A percentile compares a stretch with the other conserved stretches of the same genome.
Conservation (phyloP, 306 rosid genomes). For the Medicago lupulina region DNA sequence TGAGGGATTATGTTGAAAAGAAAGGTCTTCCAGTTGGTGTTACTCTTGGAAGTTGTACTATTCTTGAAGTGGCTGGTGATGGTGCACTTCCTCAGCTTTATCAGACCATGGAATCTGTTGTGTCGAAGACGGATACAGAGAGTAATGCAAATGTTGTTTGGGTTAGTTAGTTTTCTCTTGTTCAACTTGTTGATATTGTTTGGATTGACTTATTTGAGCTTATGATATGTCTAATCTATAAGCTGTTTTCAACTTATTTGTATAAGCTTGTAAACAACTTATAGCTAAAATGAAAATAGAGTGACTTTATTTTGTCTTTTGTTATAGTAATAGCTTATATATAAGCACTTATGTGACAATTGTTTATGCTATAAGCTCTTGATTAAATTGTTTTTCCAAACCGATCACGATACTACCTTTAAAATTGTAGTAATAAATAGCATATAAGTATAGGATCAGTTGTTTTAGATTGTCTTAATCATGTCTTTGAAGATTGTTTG, state of each 20-base stretch:
- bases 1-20: conserved; percentile 65
- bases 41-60: conserved; percentile 78
- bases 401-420: no score
- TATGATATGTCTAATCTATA: no score
- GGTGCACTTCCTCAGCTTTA: conserved; percentile 64
- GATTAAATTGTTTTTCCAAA: not conserved
- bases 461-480: not conserved
- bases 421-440: no score
- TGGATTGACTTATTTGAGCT: not conserved
- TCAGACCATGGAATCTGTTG: conserved; percentile 63
- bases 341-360: not conserved
- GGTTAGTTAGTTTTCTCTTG: conserved; percentile 64
- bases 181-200: not conserved
- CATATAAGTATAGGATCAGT: not conserved
- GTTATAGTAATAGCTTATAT: not conserved
- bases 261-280: not conserved
- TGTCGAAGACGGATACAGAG: conserved; percentile 42
- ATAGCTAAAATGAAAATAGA: not conserved
- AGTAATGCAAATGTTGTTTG: conserved; percentile 69
- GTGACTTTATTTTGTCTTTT: not conserved
- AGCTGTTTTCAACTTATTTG: not conserved
- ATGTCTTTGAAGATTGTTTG: not conserved
- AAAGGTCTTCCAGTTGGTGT: conserved; percentile 73
- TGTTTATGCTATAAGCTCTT: not conserved
- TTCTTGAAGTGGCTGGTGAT: conserved; percentile 74